These are phyloP conservation scores for Pilaira anomala DNA, from an alignment of 192 early-diverging fungal species.

Conservation along the genomic window DNA sequence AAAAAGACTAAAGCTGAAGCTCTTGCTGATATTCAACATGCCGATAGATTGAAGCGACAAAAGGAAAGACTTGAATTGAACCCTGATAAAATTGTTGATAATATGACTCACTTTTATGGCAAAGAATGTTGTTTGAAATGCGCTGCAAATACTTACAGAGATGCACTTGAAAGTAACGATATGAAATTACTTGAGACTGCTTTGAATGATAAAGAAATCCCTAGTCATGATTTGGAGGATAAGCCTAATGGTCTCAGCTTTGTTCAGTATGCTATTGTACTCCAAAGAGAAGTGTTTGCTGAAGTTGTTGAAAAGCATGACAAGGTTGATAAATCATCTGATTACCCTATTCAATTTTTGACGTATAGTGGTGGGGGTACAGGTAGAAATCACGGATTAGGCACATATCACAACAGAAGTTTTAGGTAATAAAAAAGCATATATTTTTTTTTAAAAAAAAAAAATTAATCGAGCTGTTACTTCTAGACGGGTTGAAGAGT, in stretches of 20 bases:
- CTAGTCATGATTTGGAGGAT: slow-evolving; percentile 12
- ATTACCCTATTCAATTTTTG: neutral
- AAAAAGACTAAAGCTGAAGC: slow-evolving; percentile 3
- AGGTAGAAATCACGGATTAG: slow-evolving; percentile 11
- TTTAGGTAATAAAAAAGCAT: neutral
- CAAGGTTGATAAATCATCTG: neutral
- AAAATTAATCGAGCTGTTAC: neutral
- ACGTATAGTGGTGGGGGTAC: slow-evolving; percentile 2
- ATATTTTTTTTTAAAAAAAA: no score
- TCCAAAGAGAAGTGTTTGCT: slow-evolving; percentile 9
- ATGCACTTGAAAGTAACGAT: slow-evolving; percentile 32
- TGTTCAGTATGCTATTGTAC: slow-evolving; percentile 15
- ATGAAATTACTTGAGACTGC: slow-evolving; percentile 4
- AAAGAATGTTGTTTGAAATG: slow-evolving; percentile 46
- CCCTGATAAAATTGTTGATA: neutral
- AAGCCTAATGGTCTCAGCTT: neutral
- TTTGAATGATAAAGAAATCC: neutral
- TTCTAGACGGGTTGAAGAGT: slow-evolving; percentile 45
- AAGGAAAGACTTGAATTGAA: neutral
- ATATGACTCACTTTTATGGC: neutral
- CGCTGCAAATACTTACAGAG: slow-evolving; percentile 36
- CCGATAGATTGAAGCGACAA: slow-evolving; percentile 1
- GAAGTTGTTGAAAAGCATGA: neutral
- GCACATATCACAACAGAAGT: neutral
- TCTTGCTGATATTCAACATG: neutral